Evolutionary conservation across 164 flowering plant genomes (phyloP).

Genomic region (Akebia trifoliata): DNA sequence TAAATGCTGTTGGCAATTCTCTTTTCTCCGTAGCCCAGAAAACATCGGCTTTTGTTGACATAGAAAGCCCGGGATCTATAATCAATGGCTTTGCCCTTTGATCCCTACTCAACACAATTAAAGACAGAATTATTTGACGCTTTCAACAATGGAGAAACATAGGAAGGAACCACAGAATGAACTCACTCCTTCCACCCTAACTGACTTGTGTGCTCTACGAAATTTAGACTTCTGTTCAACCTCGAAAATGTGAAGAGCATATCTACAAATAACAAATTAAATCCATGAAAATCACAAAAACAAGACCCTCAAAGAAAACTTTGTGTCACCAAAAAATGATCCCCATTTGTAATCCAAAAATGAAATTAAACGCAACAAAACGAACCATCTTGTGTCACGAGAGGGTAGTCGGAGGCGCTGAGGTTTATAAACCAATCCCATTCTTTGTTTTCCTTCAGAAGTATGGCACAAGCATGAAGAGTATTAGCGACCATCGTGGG

Average conservation of each 20-base stretch:
- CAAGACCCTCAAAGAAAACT: neutral
- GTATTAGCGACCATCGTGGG: conserved; percentile 95
- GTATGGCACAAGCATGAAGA: conserved; percentile 88
- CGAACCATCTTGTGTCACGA: conserved; percentile 96
- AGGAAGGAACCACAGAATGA: conserved; percentile 5
- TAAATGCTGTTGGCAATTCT: conserved; percentile 68
- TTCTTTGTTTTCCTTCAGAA: conserved; percentile 60
- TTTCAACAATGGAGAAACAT: neutral
- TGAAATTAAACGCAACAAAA: neutral
- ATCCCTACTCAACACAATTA: conserved; percentile 38
- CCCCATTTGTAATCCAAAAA: neutral
- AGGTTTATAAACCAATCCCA: conserved; percentile 99
- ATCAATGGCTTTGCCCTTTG: conserved; percentile 87
- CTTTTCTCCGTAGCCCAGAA: conserved; percentile 54
- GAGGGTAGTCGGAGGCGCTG: conserved; percentile 97
- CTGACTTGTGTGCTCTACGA: conserved; percentile 79
- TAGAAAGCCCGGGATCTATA: conserved; percentile 81
- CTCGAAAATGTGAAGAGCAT: conserved; percentile 52
- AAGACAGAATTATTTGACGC: conserved; percentile 1
- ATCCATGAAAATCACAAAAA: neutral
- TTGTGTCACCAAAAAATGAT: neutral
- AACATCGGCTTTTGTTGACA: conserved; percentile 47
- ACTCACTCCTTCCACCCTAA: conserved; percentile 91
- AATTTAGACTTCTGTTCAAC: conserved; percentile 59
- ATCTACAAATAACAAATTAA: conserved; percentile 46